These are phyloP conservation scores for Hansenula lynferdii DNA, from an alignment of 1,139 yeast genomes.

Conservation along the genomic window DNA sequence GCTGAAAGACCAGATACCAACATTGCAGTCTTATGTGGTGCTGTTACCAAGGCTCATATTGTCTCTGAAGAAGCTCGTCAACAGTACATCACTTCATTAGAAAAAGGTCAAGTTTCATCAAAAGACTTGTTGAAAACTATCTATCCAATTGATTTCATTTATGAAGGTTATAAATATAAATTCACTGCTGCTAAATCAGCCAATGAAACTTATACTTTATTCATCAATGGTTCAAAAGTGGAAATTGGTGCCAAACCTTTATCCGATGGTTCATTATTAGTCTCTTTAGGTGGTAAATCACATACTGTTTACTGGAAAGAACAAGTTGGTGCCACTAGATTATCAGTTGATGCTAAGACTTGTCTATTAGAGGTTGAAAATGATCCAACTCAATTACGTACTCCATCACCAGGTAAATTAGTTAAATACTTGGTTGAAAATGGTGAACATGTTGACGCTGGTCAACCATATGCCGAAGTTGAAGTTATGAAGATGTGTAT, in stretches of 20 bases:
- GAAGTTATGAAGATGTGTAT: constrained; percentile 99
- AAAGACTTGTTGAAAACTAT: constrained; percentile 77
- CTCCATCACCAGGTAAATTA: constrained; percentile 98
- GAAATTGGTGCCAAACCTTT: constrained; percentile 82
- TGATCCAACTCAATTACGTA: constrained; percentile 97
- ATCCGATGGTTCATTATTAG: constrained; percentile 90
- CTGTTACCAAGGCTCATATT: constrained; percentile 88
- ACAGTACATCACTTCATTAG: constrained; percentile 69
- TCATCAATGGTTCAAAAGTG: constrained; percentile 88
- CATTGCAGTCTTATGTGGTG: constrained; percentile 94
- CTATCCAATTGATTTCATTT: constrained; percentile 90
- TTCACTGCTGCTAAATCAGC: constrained; percentile 95
- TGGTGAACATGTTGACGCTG: constrained; percentile 89
- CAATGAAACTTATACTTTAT: constrained; percentile 75
- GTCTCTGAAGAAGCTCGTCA: constrained; percentile 67
- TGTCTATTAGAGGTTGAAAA: constrained; percentile 91
- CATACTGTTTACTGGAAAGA: constrained; percentile 98
- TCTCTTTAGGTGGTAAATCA: constrained; percentile 87
- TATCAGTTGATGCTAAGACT: constrained; percentile 92
- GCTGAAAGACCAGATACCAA: constrained; percentile 95
- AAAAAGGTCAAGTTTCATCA: constrained; percentile 93
- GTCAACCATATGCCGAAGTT: constrained; percentile 96
- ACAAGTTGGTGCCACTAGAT: constrained; percentile 93
- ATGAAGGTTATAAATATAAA: constrained; percentile 88
- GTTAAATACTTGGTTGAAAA: constrained; percentile 90